phyloP scores from a whole-genome alignment of 805 yeast genomes.

The Lipomyces spencermartinsiae region DNA sequence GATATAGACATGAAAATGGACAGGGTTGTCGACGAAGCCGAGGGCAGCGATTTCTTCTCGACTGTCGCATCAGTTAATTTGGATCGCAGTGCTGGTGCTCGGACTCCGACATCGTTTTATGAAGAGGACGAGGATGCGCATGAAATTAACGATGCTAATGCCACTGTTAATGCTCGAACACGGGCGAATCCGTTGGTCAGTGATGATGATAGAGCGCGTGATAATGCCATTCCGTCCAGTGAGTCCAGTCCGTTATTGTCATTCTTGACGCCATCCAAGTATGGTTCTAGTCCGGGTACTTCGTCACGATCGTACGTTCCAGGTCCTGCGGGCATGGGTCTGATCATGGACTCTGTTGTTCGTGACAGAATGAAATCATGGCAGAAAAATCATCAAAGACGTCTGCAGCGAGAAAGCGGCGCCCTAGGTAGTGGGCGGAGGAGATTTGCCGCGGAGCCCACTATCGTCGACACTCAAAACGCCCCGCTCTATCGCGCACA shows the following conservation, averaged over 20 bases:
- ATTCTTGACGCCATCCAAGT: conserved; percentile 2
- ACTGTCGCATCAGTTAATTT: conserved; percentile 35
- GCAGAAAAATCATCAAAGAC: conserved; percentile 27
- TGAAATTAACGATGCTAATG: conserved; percentile 30
- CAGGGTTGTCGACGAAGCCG: neutral
- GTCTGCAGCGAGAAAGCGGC: neutral
- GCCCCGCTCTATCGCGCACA: conserved; percentile 14
- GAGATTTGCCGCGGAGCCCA: conserved; percentile 5
- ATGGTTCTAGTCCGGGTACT: conserved; percentile 30
- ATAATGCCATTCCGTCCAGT: neutral
- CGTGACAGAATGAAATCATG: conserved; percentile 33
- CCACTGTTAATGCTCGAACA: conserved; percentile 6
- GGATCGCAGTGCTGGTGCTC: conserved; percentile 29
- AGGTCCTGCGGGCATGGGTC: conserved; percentile 35
- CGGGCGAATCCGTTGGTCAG: conserved; percentile 8
- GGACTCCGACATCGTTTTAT: conserved; percentile 34
- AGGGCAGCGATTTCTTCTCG: conserved; percentile 21
- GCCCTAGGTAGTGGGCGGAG: neutral
- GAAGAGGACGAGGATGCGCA: conserved; percentile 37
- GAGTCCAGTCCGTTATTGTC: conserved; percentile 10
- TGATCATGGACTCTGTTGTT: conserved; percentile 37
- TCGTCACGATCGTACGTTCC: conserved; percentile 35
- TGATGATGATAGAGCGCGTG: neutral
- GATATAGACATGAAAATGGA: neutral
- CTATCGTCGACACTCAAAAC: conserved; percentile 6